phyloP scores from a whole-genome alignment of 176 grass and related monocot genomes.

The Melocanna baccifera region DNA sequence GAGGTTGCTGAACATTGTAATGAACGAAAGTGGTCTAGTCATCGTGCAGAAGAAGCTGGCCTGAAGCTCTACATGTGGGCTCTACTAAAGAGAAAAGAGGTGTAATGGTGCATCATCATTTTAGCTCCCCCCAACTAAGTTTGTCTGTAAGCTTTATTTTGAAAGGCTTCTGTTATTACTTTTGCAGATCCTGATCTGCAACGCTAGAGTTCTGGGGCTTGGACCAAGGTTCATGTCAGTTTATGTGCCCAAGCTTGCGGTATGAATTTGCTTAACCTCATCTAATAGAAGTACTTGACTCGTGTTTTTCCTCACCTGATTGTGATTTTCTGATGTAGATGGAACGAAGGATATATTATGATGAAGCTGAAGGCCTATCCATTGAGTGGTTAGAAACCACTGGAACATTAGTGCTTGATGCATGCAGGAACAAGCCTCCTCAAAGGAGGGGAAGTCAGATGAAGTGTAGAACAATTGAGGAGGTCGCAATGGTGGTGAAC shows the following conservation, averaged over 20 bases:
- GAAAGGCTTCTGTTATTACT: slow-evolving; percentile 1
- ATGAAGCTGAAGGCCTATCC: slow-evolving; percentile 71
- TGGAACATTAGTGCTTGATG: slow-evolving; percentile 70
- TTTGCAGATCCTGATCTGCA: slow-evolving; percentile 62
- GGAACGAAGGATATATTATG: slow-evolving; percentile 91
- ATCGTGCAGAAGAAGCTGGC: slow-evolving; percentile 85
- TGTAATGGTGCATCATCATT: slow-evolving; percentile 32
- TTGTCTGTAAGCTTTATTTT: slow-evolving; percentile 19
- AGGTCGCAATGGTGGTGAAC: slow-evolving; percentile 67
- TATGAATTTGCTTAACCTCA: slow-evolving; percentile 35
- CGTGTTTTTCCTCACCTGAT: neutral
- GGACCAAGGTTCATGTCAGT: slow-evolving; percentile 95
- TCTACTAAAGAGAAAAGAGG: slow-evolving; percentile 81
- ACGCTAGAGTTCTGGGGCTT: slow-evolving; percentile 83
- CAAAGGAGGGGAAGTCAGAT: slow-evolving; percentile 48
- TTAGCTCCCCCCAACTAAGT: neutral
- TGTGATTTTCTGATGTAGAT: slow-evolving; percentile 54
- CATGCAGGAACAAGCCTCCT: slow-evolving; percentile 45
- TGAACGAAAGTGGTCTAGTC: slow-evolving; percentile 71
- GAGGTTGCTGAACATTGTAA: slow-evolving; percentile 85
- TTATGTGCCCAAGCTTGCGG: slow-evolving; percentile 77
- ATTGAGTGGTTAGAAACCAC: slow-evolving; percentile 88
- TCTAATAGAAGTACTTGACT: slow-evolving; percentile 12
- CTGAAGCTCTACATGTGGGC: slow-evolving; percentile 87
- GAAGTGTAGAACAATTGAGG: slow-evolving; percentile 63